These are phyloP conservation scores for Phytophthora idaei DNA, from an alignment of 352 stramenopile species.

Conservation along the genomic window DNA sequence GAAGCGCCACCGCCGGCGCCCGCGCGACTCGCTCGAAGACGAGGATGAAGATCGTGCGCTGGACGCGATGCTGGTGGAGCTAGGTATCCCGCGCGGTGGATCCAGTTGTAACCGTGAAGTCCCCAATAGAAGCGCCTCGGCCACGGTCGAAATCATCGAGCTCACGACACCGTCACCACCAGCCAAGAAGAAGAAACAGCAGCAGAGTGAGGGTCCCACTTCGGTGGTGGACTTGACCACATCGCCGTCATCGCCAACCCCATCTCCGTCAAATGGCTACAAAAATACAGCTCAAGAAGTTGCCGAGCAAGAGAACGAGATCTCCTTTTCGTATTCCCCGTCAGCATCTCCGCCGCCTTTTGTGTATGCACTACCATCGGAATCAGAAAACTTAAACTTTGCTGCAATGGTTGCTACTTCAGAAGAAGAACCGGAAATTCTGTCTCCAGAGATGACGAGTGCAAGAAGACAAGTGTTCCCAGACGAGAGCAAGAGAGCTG, in stretches of 20 bases:
- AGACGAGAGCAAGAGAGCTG: conserved; percentile 8
- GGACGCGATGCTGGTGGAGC: conserved; percentile 41
- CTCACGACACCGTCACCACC: conserved; percentile 44
- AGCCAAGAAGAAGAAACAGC: conserved; percentile 18
- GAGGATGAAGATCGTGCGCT: conserved; percentile 34
- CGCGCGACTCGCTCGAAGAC: conserved; percentile 27
- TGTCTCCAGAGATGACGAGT: conserved; percentile 7
- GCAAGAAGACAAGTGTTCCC: conserved; percentile 10
- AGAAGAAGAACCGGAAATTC: conserved; percentile 14
- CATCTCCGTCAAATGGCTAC: conserved; percentile 20
- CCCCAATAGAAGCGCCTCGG: conserved; percentile 14
- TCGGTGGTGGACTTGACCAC: conserved; percentile 55
- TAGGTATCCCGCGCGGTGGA: conserved; percentile 32
- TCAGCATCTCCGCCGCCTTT: conserved; percentile 24
- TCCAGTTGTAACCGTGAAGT: conserved; percentile 6
- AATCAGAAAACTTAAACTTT: neutral
- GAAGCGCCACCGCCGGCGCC: conserved; percentile 7
- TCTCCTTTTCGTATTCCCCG: conserved; percentile 30
- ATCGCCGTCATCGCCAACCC: conserved; percentile 18
- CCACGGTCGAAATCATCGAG: conserved; percentile 45
- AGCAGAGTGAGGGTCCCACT: conserved; percentile 16
- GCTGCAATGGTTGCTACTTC: neutral
- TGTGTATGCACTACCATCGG: conserved; percentile 10
- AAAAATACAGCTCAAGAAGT: neutral
- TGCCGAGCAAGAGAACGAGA: conserved; percentile 9